Base-by-base conservation (phyloP, 192 early-diverging fungal genomes). In the Gaertneriomyces semiglobifer region DNA sequence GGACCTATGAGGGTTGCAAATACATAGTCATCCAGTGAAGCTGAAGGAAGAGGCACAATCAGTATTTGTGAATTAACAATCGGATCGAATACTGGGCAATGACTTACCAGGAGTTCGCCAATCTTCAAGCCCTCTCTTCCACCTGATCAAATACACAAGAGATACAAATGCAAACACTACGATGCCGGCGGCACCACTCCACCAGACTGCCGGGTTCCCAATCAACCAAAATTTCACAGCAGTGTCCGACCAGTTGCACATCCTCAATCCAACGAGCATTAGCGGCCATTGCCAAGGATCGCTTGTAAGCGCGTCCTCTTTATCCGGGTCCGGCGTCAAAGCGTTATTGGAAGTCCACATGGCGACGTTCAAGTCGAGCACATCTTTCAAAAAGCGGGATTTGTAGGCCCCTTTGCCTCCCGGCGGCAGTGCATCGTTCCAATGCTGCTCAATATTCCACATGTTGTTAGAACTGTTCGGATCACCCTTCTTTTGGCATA, bases 311-410 rank as follows among this genome's bases (percentile, higher is more conserved):
- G 68, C 62, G 68, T 95, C 95, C 66, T 92, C 86, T 77, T 95
- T 96, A 76, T 97, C 92, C 14, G 88, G 89, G 71, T 97, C 92
- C 0, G 92, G 92, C 44, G 91, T 82, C 62, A 99, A 75, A 7
- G 93, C 95, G 69, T 98, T 99, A 83, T 99, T 99, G 14, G 89
- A 89, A 1, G 88, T 89, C 87, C 92, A 95, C 96, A 98, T 98
- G 14, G 89, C 92, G 10, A 91, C 85, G 69, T 98, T 98, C 62
- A 97, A 77, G 62, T 92, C 91, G 60, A 86, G 79, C 75, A 97
- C 92, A 74, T 97, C 88, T 57, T 83, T 78, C 63, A 91, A 74
- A 71, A 98, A 98, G 25, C 77, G 78, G 40, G 90, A 84, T 56
- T 79, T 88, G 75, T 89, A 92, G 5, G 81, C 75, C 8, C 70